Percentiles rank a stretch among this genome's conserved stretches.
These are phyloP conservation scores for Amanita inopinata DNA, from an alignment of 768 basidiomycete genomes.

Conservation along the genomic window DNA sequence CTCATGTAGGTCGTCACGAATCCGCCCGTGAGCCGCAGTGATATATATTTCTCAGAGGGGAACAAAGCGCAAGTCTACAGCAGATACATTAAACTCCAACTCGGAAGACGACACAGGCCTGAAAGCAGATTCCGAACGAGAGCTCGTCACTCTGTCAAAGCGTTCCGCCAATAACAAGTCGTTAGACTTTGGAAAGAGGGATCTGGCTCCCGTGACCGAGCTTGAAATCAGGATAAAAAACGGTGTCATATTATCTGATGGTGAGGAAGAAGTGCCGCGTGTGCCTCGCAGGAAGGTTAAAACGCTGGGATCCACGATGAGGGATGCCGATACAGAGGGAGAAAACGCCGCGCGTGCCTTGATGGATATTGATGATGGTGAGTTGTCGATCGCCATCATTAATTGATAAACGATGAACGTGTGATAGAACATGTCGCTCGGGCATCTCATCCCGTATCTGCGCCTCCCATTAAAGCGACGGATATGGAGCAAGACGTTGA, in stretches of 20 bases:
- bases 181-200: not conserved
- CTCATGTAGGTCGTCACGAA: too few species aligned
- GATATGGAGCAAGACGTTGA: slow-evolving; percentile 20
- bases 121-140: not conserved
- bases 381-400: slow-evolving; percentile 4
- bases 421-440: slow-evolving; percentile 6
- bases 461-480: slow-evolving; percentile 14
- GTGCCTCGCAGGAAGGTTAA: slow-evolving; percentile 14
- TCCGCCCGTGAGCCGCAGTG: too few species aligned
- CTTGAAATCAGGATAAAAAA: slow-evolving; percentile 28
- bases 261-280: slow-evolving; percentile 38
- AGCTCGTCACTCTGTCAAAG: slow-evolving; percentile 7
- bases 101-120: slow-evolving; percentile 15
- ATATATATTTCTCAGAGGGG: too few species aligned
- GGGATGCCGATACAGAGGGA: slow-evolving; percentile 26
- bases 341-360: slow-evolving; percentile 45
- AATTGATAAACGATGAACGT: not conserved
- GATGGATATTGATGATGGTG: slow-evolving; percentile 77
- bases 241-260: slow-evolving; percentile 48
- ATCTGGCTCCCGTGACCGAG: not conserved
- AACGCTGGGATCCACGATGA: slow-evolving; percentile 23
- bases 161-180: slow-evolving; percentile 1
- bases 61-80: slow-evolving; percentile 36
- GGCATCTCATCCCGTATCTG: slow-evolving; percentile 8
- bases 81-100: slow-evolving; percentile 19